Evolutionary conservation across 345 rosid genomes (phyloP).

Genomic region (Pelargonium nanum): DNA sequence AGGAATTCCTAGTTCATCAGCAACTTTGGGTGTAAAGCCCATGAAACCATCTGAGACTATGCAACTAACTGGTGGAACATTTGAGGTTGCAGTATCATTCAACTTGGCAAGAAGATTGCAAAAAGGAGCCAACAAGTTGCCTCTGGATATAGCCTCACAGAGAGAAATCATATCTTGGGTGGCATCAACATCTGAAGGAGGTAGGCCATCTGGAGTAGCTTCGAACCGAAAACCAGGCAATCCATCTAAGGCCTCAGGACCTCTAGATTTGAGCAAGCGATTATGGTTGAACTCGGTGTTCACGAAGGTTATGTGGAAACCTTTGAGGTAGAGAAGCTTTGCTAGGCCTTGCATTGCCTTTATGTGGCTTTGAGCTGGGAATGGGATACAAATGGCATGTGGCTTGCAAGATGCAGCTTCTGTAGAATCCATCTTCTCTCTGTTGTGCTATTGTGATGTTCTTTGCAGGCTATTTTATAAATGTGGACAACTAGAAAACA

Average conservation of each 20-base stretch:
- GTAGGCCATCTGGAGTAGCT: constrained; percentile 8
- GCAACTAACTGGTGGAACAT: constrained; percentile 8
- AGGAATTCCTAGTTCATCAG: constrained; percentile 4
- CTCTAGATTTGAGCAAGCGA: constrained; percentile 7
- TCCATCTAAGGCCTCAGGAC: neutral
- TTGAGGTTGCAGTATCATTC: neutral
- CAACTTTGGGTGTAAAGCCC: constrained; percentile 4
- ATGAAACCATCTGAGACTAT: constrained; percentile 6
- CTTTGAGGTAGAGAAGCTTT: constrained; percentile 26
- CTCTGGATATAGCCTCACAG: neutral
- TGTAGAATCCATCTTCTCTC: no score
- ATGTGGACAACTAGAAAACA: no score
- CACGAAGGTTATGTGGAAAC: constrained; percentile 9
- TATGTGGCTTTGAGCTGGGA: constrained; percentile 34
- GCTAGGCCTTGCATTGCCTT: constrained; percentile 30
- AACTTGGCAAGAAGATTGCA: constrained; percentile 3
- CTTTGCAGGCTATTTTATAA: no score
- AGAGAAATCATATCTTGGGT: constrained; percentile 6
- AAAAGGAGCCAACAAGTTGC: neutral
- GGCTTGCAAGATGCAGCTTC: neutral
- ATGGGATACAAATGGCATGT: constrained; percentile 28
- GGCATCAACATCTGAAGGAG: constrained; percentile 1
- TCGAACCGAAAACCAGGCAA: constrained; percentile 7
- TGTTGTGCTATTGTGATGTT: no score
- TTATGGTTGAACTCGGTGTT: no score